phyloP scores from a whole-genome alignment of 306 rosid species.

The Crataegus laevigata region DNA sequence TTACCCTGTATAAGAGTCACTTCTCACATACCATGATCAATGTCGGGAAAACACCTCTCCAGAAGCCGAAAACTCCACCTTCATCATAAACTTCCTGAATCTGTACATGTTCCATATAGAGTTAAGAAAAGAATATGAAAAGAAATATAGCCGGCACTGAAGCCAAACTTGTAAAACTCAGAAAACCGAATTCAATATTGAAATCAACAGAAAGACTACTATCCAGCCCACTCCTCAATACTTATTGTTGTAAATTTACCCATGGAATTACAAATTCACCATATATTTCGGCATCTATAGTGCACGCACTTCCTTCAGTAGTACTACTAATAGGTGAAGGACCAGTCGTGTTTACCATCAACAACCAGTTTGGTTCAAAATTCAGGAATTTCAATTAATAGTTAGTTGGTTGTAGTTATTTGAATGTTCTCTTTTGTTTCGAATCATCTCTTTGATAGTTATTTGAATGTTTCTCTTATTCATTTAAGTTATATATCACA shows the following conservation, averaged over 20 bases:
- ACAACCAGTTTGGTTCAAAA: neutral
- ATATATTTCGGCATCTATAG: neutral
- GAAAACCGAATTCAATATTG: neutral
- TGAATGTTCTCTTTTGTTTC: neutral
- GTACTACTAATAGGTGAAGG: neutral
- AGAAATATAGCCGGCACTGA: neutral
- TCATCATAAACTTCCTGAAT: conserved; percentile 73
- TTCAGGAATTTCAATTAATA: neutral
- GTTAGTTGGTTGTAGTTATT: neutral
- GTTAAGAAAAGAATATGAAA: neutral
- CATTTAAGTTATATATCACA: neutral
- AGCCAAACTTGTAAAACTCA: neutral
- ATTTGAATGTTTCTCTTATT: too few species aligned
- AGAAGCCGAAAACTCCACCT: conserved; percentile 78
- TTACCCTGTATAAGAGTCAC: conserved; percentile 16
- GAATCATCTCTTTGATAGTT: neutral
- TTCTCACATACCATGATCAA: conserved; percentile 76
- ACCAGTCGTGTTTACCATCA: neutral
- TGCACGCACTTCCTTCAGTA: neutral
- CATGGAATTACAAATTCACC: neutral
- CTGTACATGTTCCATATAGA: conserved; percentile 26
- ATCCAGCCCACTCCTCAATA: neutral
- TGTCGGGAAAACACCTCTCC: conserved; percentile 91
- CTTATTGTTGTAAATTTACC: neutral
- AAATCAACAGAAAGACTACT: neutral